Base-by-base conservation (phyloP, 2,329 filamentous ascomycete species). In the Zelopaecilomyces penicillatus region DNA sequence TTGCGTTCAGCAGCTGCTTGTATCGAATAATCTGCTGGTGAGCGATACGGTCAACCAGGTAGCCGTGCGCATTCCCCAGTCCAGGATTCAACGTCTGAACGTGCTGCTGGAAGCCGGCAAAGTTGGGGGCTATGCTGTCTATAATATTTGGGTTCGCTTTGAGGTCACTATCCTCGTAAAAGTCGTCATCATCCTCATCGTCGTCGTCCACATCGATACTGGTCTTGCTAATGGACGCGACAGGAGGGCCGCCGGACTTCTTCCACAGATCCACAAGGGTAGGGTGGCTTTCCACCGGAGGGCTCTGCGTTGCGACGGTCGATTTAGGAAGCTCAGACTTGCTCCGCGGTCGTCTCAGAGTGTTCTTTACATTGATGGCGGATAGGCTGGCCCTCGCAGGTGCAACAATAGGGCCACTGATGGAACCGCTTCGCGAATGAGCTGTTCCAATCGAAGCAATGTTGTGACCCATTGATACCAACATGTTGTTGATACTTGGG, bases 21-120 rank as follows among this genome's bases (percentile, higher is more conserved):
- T 90, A 95, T 44, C 89, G 79, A 47, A 80, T 71, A 39, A 83
- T 70, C 61, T 95, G 87, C 57, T 95, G 88, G 52, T 87, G 78
- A 0, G 85, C 86, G 53, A 95, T 85, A 38, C 89, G 82, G 30
- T 93, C 85, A 10, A 91, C 77, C 51, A 96, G 71, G 62, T 80
- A 82, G 30, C 57, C 65, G 54, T 76, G 73, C 4, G 57, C 73
- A 6, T 73, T 70, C 6, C 52, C 69, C 46, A 95, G 69, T 8
- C 73, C 68, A n/a, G 87, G 87, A 56, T 94, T 94, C 37, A 94
- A 66, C 47, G 77, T 74, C 38, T 80, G 66, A 12, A 91, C 76
- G 57, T 95, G 85, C 27, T 78, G 73, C 52, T 80, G 81, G 65
- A 95, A 95, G 0, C 89, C 89, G 48, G 82, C 76, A 27, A 82